Base-by-base conservation (phyloP, 2,329 filamentous ascomycete genomes). In the Fusarium subtropicale region DNA sequence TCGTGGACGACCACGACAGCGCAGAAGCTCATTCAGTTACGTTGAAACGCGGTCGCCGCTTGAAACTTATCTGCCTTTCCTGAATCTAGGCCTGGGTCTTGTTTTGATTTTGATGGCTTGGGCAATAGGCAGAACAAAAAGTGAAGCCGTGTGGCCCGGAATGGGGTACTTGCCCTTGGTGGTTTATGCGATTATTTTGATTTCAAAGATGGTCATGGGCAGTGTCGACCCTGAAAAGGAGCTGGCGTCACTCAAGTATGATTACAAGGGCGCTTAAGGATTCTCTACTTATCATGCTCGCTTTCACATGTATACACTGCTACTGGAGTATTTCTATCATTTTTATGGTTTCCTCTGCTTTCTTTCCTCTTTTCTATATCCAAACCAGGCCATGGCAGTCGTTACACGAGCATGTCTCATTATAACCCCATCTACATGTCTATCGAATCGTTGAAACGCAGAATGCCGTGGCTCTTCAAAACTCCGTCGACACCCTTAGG, bases 361-460 rank as follows among this genome's bases (percentile, higher is more conserved):
- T 41, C n/a, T 55, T 51, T 60, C 45, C 24, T 72, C 69, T 69
- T 56, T 26, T 73, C 69, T 71, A 74, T 69, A 71, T 73, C 51
- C 51, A 44, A 39, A 42, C 60, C 56, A 31, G 48, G 47, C 39
- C 47, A 56, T 56, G 46, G 55, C 50, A 52, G 38, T 72, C 71
- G 52, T 71, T 48, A 61, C 62, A 44, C 39, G 47, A 53, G 53
- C 68, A 60, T 71, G 42, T 69, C 56, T 73, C 67, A 73, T 74
- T 72, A 73, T 44, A 59, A 42, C 42, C 61, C 45, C 41, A 57
- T 50, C 45, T 52, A 88, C 78, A 88, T 85, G 76, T 94, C 92
- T 83, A 98, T 93, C 67, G 91, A 93, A 80, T 97, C 94, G 78
- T 95, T 97, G 80, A 99, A 99, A 72, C 92, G 87, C 78, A 99